Conservation (phyloP, 129 eudicot species). For the Deinandra increscens region DNA sequence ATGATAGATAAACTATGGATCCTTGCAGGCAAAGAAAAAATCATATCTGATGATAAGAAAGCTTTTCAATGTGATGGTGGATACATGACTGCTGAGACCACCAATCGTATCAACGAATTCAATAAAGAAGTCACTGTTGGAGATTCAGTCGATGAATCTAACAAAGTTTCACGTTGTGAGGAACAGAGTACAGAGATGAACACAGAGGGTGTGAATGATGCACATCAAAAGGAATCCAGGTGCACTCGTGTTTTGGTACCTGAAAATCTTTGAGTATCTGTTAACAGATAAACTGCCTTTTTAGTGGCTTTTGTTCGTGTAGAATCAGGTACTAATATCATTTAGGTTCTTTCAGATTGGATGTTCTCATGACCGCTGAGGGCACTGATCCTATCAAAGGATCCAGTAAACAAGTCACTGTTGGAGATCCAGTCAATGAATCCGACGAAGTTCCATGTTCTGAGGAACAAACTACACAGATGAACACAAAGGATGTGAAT, state of each 20-base stretch:
- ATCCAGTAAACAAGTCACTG: conserved; percentile 18
- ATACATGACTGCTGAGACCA: conserved; percentile 26
- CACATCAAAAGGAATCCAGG: conserved; percentile 46
- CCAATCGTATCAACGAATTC: conserved; percentile 14
- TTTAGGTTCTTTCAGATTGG: conserved; percentile 48
- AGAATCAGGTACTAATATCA: conserved; percentile 40
- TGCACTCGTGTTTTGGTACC: conserved; percentile 25
- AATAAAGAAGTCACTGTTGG: conserved; percentile 15
- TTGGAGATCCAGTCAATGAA: conserved; percentile 17
- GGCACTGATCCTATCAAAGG: conserved; percentile 17
- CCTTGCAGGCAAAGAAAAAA: conserved; percentile 47
- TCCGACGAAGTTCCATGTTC: conserved; percentile 19
- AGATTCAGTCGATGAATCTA: conserved; percentile 19
- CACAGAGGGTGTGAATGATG: conserved; percentile 35
- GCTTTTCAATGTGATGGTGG: conserved; percentile 29
- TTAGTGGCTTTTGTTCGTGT: conserved; percentile 21
- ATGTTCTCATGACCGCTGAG: conserved; percentile 22
- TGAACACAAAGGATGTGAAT: conserved; percentile 30
- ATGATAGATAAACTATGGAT: conserved; percentile 30
- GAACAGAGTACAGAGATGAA: conserved; percentile 30
- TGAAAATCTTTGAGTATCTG: background rate
- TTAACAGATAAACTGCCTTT: conserved; percentile 18
- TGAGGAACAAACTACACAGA: conserved; percentile 33
- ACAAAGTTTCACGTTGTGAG: conserved; percentile 21
- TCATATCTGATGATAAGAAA: conserved; percentile 21